Evolutionary conservation across 2,329 filamentous ascomycete genomes (phyloP).

Genomic region (Talaromyces sp.): DNA sequence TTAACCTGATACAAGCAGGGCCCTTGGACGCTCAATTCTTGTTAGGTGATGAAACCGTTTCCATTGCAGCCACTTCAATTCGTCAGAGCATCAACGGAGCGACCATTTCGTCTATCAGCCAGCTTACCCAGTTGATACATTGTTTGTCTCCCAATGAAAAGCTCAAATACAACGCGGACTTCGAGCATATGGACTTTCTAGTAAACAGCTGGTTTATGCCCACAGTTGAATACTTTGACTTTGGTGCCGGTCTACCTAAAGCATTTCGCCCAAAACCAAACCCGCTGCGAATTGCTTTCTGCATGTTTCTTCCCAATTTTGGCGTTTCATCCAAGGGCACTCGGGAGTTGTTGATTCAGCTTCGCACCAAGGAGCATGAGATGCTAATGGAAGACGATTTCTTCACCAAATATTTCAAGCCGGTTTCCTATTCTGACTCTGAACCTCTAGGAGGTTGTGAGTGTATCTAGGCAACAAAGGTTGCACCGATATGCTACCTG

Average conservation of each 20-base stretch:
- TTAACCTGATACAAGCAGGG: neutral
- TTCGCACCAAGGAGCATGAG: slow-evolving; percentile 22
- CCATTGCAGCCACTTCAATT: neutral
- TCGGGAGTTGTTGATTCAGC: slow-evolving; percentile 26
- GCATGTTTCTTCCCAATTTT: neutral
- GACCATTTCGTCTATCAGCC: neutral
- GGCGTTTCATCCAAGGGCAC: slow-evolving; percentile 8
- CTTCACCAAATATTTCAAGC: slow-evolving; percentile 24
- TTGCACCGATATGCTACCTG: neutral
- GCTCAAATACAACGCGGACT: slow-evolving; percentile 17
- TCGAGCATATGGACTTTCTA: slow-evolving; percentile 26
- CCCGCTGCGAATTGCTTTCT: slow-evolving; percentile 17
- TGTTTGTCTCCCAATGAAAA: neutral
- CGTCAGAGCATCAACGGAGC: neutral
- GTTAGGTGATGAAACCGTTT: neutral
- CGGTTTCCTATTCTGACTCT: neutral
- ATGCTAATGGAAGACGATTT: slow-evolving; percentile 24
- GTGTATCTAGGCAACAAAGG: neutral
- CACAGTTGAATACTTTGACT: slow-evolving; percentile 24
- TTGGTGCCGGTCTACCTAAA: slow-evolving; percentile 23
- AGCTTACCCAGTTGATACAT: neutral
- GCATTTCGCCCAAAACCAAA: slow-evolving; percentile 25
- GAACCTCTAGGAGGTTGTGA: neutral
- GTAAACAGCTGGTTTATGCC: slow-evolving; percentile 28
- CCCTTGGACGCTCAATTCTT: neutral